Base-by-base conservation (phyloP, 257 asterid genomes). In the Rhazya stricta region DNA sequence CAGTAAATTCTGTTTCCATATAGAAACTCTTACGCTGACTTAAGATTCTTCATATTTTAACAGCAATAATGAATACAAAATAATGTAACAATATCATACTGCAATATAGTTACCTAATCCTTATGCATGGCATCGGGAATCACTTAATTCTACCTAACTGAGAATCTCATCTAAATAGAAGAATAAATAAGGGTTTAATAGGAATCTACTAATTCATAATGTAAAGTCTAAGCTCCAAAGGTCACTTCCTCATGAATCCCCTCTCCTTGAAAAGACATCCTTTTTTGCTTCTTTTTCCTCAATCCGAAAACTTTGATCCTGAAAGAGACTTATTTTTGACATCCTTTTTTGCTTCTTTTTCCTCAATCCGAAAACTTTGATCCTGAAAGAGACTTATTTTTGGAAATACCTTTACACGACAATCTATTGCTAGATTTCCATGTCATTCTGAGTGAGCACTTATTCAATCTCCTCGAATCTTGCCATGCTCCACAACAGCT, bases 391-490 rank as follows among this genome's bases (percentile, higher is more conserved):
- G 48, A 65, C 48, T 19, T 65, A 21, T 36, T 18, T 19, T 18
- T 8, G 30, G 30, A 66, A 66, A 37, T 21, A 66, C 23, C 71
- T 66, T 37, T 41, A 21, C 30, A 3, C 8, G 32, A 37, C 27
- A 18, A 41, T 21, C 37, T 66, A 12, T 60, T 37, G 16, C 71
- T 21, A 66, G 69, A 36, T 65, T 65, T 6, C 45, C 25, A 39
- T 51, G 46, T 36, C 27, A 65, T 65, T 65, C n/a, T 9, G 50
- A 66, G 23, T 66, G 15, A 63, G 71, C 50, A 66, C 69, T 66
- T 66, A 37, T 66, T 30, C 21, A 23, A 23, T 37, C 30, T 9
- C 15, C 32, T 66, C 25, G 30, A 66, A 66, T 9, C 32, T 66
- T 37, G 50, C 27, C 6, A 37, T 10, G 18, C 32, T 66, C 19